phyloP scores from a whole-genome alignment of 257 asterid species.

The Penstemon barbatus region DNA sequence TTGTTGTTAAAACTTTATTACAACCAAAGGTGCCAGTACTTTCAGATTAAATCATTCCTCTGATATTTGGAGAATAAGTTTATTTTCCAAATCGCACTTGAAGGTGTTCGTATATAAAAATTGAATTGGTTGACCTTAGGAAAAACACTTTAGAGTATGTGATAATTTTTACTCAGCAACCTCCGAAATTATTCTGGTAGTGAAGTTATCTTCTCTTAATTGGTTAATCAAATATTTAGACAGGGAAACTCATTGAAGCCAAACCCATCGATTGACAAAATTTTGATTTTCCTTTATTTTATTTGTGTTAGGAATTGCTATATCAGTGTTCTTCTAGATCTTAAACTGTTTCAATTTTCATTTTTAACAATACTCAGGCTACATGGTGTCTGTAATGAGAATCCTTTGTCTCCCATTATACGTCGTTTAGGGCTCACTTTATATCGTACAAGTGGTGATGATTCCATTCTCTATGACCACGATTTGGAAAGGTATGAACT shows the following conservation, averaged over 20 bases:
- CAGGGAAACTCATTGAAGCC: neutral
- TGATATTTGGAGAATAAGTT: too few relatives aligned
- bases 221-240: neutral
- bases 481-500: slow-evolving; percentile 84
- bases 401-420: slow-evolving; percentile 93
- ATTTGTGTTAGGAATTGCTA: slow-evolving; percentile 4
- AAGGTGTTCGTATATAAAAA: too few relatives aligned
- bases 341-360: neutral
- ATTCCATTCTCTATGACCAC: slow-evolving; percentile 92
- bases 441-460: slow-evolving; percentile 94
- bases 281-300: slow-evolving; percentile 14
- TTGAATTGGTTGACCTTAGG: neutral
- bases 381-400: slow-evolving; percentile 98
- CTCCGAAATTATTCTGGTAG: neutral
- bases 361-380: slow-evolving; percentile 54
- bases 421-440: slow-evolving; percentile 83
- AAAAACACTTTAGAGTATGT: neutral
- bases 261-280: neutral
- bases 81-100: too few relatives aligned
- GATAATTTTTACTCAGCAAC: too few relatives aligned
- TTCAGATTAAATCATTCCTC: too few relatives aligned
- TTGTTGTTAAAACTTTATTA: slow-evolving; percentile 10
- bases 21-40: too few relatives aligned
- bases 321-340: slow-evolving; percentile 7
- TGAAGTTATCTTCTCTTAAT: slow-evolving; percentile 1